These are phyloP conservation scores for Sedum album DNA, from an alignment of 164 flowering plant species.

Conservation along the genomic window DNA sequence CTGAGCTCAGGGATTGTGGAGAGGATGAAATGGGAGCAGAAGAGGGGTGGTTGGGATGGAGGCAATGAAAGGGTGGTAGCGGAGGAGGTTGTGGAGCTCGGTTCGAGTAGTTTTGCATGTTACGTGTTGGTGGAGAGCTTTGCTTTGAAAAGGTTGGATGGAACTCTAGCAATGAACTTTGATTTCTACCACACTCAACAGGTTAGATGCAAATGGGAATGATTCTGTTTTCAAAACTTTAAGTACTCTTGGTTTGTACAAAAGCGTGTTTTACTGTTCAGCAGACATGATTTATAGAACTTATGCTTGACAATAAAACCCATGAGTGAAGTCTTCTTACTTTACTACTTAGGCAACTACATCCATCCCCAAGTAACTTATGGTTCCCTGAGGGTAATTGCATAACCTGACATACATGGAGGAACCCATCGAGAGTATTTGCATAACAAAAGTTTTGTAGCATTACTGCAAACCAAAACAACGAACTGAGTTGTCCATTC, in stretches of 20 bases:
- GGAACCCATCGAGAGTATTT: no score
- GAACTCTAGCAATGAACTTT: conserved; percentile 16
- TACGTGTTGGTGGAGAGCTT: conserved; percentile 35
- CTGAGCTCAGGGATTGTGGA: conserved; percentile 18
- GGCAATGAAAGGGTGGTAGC: conserved; percentile 16
- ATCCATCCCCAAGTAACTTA: no score
- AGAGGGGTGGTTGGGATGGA: conserved; percentile 11
- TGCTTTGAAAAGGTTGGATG: conserved; percentile 19
- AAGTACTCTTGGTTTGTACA: not conserved
- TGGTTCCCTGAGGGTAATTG: no score
- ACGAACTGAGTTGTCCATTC: no score
- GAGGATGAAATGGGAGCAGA: conserved; percentile 30
- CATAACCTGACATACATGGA: no score
- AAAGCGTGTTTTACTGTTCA: no score
- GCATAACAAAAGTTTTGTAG: no score
- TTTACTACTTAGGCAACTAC: no score
- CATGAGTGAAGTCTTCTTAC: no score
- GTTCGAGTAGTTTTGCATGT: conserved; percentile 13
- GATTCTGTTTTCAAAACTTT: not conserved
- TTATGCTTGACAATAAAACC: no score
- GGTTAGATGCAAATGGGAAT: conserved; percentile 26
- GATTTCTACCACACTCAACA: conserved; percentile 31
- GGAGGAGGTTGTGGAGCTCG: not conserved
- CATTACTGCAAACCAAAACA: no score
- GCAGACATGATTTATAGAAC: no score